Evolutionary conservation across 2,329 filamentous ascomycete genomes (phyloP), one percentile per base, ranked within the genome.

Genomic region (Arthroderma uncinatum): DNA sequence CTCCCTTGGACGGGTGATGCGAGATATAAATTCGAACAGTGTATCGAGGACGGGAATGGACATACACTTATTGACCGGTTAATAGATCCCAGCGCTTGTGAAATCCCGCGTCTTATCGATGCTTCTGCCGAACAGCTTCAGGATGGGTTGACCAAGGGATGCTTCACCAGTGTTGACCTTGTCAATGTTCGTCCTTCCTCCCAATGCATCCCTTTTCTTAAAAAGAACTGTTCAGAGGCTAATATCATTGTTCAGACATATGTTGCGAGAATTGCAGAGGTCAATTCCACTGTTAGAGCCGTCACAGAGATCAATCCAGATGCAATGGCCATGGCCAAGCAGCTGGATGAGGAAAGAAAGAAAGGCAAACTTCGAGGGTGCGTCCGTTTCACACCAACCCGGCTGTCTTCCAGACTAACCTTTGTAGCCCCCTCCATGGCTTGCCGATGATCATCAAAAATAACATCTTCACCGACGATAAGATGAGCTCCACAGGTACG

Each of bases 371-470:
- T 81, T 6, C 76, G 59, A 57, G 59, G 59, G 59, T 60, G 28
- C 16, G 59, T 57, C 7, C 1, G 12, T 16, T 33, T n/a, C 10
- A 23, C 37, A 4, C 16, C 8, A 25, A 5, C 23, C n/a, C 37
- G 25, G 12, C 19, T 47, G 19, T 28, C 16, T n/a, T 23, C 14
- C 16, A 19, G 25, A 34, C 25, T 42, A 28, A 28, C 34, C 5
- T 50, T 1, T 54, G 79, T 8, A 78, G 83, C 0, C 80, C 79
- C 0, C 73, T 88, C 1, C 84, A 88, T 65, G 85, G 85, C 5
- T 84, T 89, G 23, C 85, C 85, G 0, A 85, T 85, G 64, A 73
- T 83, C 0, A 77, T 87, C 61, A 88, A 88, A 67, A 84, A 87
- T 65, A 86, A 85, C 65, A 83, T 85, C 54, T 81, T 75, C 10